These are phyloP conservation scores for Pleochaeta shiraiana DNA, from an alignment of 2,329 filamentous ascomycete genomes.

Conservation along the genomic window DNA sequence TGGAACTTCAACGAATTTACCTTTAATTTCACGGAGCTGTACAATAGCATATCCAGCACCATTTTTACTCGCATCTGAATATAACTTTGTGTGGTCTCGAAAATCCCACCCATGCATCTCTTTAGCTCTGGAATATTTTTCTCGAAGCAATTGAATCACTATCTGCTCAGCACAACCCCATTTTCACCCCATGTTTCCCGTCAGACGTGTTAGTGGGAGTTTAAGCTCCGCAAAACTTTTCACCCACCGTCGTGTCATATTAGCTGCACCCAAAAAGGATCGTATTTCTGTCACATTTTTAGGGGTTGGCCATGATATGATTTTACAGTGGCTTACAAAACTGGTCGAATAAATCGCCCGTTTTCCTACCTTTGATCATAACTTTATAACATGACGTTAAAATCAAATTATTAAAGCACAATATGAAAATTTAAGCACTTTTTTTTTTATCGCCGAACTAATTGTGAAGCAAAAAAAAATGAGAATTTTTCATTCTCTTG, in stretches of 20 bases:
- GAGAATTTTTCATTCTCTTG: no score
- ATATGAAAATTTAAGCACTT: no score
- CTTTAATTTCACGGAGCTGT: no score
- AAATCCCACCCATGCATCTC: neutral
- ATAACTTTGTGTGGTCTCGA: neutral
- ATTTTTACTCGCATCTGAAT: slow-evolving; percentile 2
- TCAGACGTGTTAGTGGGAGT: neutral
- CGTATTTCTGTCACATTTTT: neutral
- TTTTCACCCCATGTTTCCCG: neutral
- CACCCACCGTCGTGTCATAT: neutral
- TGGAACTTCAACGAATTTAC: neutral
- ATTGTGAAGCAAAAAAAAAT: no score
- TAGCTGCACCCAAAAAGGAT: neutral
- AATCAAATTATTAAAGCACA: no score
- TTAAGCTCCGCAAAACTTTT: slow-evolving; percentile 1
- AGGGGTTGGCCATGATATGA: neutral
- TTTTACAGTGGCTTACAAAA: no score
- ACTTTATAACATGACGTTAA: no score
- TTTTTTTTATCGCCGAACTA: no score
- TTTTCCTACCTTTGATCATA: no score
- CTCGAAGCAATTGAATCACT: neutral
- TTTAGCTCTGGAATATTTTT: neutral
- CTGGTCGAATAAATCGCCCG: no score
- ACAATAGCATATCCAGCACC: neutral
- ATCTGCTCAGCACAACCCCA: neutral